Evolutionary conservation across 768 basidiomycete species (phyloP).

Genomic region (Phaeotremella skinneri): DNA sequence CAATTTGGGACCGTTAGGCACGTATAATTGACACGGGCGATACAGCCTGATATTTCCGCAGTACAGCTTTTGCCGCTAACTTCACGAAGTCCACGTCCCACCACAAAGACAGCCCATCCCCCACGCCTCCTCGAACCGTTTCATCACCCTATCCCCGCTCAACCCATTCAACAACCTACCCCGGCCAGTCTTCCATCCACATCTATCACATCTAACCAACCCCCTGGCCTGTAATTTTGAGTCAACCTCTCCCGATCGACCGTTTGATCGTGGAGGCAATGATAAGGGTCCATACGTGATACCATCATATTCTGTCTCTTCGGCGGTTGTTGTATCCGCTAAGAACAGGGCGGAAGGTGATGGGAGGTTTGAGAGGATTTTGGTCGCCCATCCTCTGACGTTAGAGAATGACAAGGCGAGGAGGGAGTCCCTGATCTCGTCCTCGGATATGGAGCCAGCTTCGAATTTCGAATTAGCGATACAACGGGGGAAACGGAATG

Average conservation of each 20-base stretch:
- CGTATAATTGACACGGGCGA: no score
- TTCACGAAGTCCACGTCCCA: conserved; percentile 29
- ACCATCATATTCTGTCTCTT: conserved; percentile 11
- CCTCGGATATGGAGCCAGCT: background rate
- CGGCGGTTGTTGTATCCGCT: background rate
- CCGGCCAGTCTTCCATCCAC: conserved; percentile 7
- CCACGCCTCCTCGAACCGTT: conserved; percentile 18
- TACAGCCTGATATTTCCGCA: no score
- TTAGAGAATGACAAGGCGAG: conserved; percentile 3
- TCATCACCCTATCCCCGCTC: conserved; percentile 5
- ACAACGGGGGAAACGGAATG: background rate
- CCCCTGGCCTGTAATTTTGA: conserved; percentile 1
- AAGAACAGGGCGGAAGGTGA: conserved; percentile 28
- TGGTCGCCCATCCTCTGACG: background rate
- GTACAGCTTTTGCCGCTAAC: no score
- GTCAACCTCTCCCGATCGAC: background rate
- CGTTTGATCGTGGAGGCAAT: background rate
- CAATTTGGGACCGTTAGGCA: no score
- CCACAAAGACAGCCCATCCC: conserved; percentile 36
- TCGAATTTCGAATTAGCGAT: background rate
- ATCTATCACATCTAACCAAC: conserved; percentile 11
- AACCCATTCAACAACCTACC: background rate
- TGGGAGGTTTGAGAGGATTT: conserved; percentile 17
- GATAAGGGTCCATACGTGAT: conserved; percentile 24
- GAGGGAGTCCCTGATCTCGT: conserved; percentile 6